Conservation (phyloP, 805 yeast genomes). For the Saccharomycopsis sp. region DNA sequence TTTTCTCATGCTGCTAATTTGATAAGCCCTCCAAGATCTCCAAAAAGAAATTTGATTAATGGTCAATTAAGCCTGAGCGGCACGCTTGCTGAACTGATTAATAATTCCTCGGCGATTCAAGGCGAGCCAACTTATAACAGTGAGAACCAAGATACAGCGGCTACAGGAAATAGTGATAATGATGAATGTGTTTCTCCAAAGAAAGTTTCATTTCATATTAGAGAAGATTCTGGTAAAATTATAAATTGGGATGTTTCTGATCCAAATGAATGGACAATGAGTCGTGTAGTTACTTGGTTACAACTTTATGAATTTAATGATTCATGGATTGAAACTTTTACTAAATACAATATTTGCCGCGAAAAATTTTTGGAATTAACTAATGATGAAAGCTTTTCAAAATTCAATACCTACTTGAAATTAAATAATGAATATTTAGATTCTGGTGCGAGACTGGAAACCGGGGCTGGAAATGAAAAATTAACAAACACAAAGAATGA, state of each 20-base stretch:
- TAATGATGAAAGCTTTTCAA: slow-evolving; percentile 56
- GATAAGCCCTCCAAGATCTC: slow-evolving; percentile 17
- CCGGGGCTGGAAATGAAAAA: not conserved
- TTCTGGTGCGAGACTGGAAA: slow-evolving; percentile 15
- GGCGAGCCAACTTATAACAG: not conserved
- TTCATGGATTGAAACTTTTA: slow-evolving; percentile 66
- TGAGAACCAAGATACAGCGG: not conserved
- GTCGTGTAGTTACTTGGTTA: slow-evolving; percentile 64
- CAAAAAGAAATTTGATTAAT: slow-evolving; percentile 8
- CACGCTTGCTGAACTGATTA: not conserved
- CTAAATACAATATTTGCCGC: slow-evolving; percentile 50
- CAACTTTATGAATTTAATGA: slow-evolving; percentile 59
- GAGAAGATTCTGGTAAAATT: slow-evolving; percentile 12
- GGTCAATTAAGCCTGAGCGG: not conserved
- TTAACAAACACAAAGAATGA: not conserved
- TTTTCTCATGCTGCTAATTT: slow-evolving; percentile 18
- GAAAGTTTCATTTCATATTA: slow-evolving; percentile 9
- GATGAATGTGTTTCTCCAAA: slow-evolving; percentile 3
- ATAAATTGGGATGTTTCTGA: slow-evolving; percentile 43
- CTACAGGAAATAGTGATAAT: not conserved
- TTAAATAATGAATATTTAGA: slow-evolving; percentile 22
- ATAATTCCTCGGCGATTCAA: not conserved
- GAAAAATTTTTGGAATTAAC: slow-evolving; percentile 58
- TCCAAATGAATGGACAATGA: slow-evolving; percentile 64
- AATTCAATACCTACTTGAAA: slow-evolving; percentile 28